Conservation (phyloP, 1,284 basidiomycete genomes). For the Coniferiporia weirii region DNA sequence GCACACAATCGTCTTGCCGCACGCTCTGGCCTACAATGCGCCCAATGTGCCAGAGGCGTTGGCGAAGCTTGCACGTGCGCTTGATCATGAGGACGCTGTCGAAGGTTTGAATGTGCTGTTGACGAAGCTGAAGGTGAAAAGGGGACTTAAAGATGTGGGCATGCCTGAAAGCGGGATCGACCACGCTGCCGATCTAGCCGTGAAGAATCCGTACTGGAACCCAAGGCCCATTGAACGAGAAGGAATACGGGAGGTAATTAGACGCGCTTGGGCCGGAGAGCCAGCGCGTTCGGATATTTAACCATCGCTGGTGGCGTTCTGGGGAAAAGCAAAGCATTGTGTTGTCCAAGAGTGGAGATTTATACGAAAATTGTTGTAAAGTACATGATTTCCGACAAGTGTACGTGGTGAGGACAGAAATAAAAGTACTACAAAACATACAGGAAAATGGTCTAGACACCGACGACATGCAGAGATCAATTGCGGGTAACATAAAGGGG, state of each 20-base stretch:
- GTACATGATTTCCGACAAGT: neutral
- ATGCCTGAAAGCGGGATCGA: conserved; percentile 41
- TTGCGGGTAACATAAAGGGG: conserved; percentile 48
- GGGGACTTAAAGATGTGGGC: conserved; percentile 35
- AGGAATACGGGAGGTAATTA: conserved; percentile 26
- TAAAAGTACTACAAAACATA: neutral
- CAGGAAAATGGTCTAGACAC: no score
- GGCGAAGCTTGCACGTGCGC: conserved; percentile 30
- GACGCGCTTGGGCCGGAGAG: conserved; percentile 24
- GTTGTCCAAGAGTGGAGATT: neutral
- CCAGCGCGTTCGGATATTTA: conserved; percentile 20
- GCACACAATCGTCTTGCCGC: conserved; percentile 42
- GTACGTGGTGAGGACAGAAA: neutral
- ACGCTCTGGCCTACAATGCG: conserved; percentile 40
- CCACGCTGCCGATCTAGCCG: conserved; percentile 37
- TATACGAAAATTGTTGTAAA: neutral
- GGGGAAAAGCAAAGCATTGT: neutral
- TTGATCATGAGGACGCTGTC: conserved; percentile 31
- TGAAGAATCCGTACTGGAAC: conserved; percentile 38
- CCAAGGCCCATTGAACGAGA: conserved; percentile 37
- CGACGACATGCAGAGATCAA: neutral
- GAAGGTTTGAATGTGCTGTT: conserved; percentile 37
- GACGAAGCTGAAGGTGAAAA: conserved; percentile 35
- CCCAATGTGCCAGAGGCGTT: conserved; percentile 33
- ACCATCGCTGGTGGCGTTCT: neutral